Percentiles rank a stretch among this genome's conserved stretches.
Evolutionary conservation across 139 green algal genomes (phyloP).

Genomic region (Chlamydomonas sp.): DNA sequence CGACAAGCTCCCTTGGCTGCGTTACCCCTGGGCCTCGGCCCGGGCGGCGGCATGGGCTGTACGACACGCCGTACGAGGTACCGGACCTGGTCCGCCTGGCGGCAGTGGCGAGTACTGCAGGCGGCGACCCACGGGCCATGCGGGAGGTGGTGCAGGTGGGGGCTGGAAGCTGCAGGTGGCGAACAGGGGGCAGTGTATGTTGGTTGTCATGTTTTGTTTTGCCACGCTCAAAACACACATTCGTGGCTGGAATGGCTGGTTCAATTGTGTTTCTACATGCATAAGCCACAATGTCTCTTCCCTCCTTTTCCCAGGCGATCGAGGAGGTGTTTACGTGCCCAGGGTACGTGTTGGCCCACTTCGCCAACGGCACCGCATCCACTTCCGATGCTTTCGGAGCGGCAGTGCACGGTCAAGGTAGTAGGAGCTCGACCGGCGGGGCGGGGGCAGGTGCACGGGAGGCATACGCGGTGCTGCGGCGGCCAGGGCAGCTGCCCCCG

Average conservation of each 20-base stretch:
- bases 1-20: no score
- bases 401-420: not conserved
- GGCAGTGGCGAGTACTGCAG: not conserved
- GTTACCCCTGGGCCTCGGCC: not conserved
- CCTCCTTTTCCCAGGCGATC: slow-evolving; percentile 1
- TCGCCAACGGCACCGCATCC: not conserved
- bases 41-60: not conserved
- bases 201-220: not conserved
- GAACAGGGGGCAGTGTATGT: not conserved
- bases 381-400: not conserved
- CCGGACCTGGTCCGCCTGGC: slow-evolving; percentile 39
- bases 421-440: slow-evolving; percentile 4
- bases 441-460: not conserved
- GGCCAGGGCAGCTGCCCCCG: not conserved
- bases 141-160: not conserved
- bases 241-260: no score
- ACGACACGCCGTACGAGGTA: slow-evolving; percentile 17
- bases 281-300: no score
- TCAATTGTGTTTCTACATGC: no score
- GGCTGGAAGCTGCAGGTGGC: no score
- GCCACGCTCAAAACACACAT: no score
- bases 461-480: not conserved
- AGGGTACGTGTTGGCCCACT: slow-evolving; percentile 23
- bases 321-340: slow-evolving; percentile 59
- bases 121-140: not conserved